These are phyloP conservation scores for Pharus latifolius DNA, from an alignment of 176 grass and related monocot species.

Conservation along the genomic window DNA sequence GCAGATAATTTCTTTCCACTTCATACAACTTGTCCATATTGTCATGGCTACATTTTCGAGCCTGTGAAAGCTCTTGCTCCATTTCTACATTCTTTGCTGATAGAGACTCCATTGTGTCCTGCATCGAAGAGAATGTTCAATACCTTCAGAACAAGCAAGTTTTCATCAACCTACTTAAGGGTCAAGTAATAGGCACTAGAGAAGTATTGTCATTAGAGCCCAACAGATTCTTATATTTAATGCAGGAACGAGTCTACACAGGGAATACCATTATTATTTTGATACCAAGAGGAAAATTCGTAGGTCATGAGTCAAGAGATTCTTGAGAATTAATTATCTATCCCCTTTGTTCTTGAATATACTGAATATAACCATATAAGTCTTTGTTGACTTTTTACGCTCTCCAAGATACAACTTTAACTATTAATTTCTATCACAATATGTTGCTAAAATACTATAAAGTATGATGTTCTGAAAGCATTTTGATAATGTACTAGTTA, in stretches of 20 bases:
- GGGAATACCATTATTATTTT: not conserved
- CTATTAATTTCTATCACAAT: too few species aligned
- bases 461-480: too few species aligned
- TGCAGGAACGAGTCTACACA: too few species aligned
- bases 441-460: too few species aligned
- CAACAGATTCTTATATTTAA: too few species aligned
- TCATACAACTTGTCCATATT: constrained; percentile 69
- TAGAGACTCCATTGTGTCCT: constrained; percentile 33
- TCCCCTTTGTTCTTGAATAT: too few species aligned
- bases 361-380: too few species aligned
- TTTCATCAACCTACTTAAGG: not conserved
- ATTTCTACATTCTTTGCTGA: constrained; percentile 41
- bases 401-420: too few species aligned
- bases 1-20: constrained; percentile 55
- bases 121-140: constrained; percentile 6
- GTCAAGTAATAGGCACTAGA: not conserved
- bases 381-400: too few species aligned
- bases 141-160: not conserved
- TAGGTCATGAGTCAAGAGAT: not conserved
- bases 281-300: not conserved
- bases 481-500: too few species aligned
- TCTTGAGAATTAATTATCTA: not conserved
- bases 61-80: constrained; percentile 59
- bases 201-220: too few species aligned
- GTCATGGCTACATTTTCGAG: constrained; percentile 44